A percentile compares a stretch with the other conserved stretches of the same genome.
phyloP scores from a whole-genome alignment of 2,329 filamentous ascomycete species.

The Pseudogymnoascus sp. region DNA sequence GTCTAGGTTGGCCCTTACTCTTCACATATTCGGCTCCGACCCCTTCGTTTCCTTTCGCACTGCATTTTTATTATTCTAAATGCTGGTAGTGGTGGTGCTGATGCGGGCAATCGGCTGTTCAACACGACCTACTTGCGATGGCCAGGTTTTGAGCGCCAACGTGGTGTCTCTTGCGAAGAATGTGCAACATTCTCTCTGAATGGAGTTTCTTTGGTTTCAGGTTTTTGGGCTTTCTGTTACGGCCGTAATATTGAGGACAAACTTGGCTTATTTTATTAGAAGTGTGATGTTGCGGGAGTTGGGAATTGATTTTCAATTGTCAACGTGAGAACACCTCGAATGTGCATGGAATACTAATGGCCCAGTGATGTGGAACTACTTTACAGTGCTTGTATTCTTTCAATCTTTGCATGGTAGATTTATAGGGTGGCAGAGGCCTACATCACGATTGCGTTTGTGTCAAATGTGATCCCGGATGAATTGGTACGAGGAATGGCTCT shows the following conservation, averaged over 20 bases:
- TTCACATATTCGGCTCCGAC: not conserved
- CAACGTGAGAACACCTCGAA: not conserved
- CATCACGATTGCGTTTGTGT: not conserved
- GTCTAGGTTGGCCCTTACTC: not conserved
- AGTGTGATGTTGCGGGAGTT: not conserved
- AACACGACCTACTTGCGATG: constrained; percentile 45
- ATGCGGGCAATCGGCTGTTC: constrained; percentile 54
- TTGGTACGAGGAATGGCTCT: not conserved
- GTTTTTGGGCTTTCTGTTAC: not conserved
- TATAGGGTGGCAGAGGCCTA: not conserved
- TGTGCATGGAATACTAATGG: not conserved
- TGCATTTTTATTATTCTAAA: too few species aligned
- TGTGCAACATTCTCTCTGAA: not conserved
- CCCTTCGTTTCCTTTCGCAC: too few species aligned
- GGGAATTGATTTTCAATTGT: not conserved
- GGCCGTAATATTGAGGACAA: not conserved
- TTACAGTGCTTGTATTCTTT: not conserved
- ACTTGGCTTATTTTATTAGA: not conserved
- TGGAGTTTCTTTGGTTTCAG: not conserved
- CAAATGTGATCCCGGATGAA: not conserved
- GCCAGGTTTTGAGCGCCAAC: not conserved
- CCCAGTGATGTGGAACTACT: not conserved
- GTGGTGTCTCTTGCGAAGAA: not conserved
- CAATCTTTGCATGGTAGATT: not conserved
- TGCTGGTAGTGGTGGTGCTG: constrained; percentile 43